Base-by-base conservation (phyloP, 805 yeast genomes). In the Suhomyces sp. region DNA sequence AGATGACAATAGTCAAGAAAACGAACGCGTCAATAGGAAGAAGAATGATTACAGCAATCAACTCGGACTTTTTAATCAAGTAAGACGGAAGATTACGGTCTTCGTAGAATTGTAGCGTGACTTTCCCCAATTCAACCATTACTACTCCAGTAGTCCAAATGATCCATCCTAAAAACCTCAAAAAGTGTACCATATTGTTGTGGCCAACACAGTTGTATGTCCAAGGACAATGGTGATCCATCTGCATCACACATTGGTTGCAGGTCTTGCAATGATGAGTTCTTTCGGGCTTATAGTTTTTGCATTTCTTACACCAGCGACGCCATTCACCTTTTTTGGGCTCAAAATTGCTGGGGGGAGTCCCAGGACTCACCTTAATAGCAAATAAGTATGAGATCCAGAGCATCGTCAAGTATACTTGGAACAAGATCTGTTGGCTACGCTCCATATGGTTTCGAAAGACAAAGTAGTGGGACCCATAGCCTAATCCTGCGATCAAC, bases 201-300 rank as follows among this genome's bases (percentile, higher is more conserved):
- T 77, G 79, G 0, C 97, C 97, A 14, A 90, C 91, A 53, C 96
- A 90, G 53, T 86, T 90, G 57, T 77, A 75, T 0, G 95, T 87
- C 96, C 96, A 90, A 0, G 96, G 96, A 23, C 83, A 69, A 61
- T 88, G 96, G 55, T 88, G 97, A 56, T 88, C 97, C 96, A 88
- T 90, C 53, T 77, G 75, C 38, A 88, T 56, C n/a, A 88, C 81
- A 58, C 96, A 88, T 25, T 43, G 48, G n/a, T 74, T 68, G 52
- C 95, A 87, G 1, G 77, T 72, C 48, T 82, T 82, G 56, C 96
- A 88, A 61, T 88, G 96, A 54, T 88, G 96, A 4, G 87, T 53
- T 41, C 96, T 62, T 51, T 82, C 91, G 0, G 96, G 96, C 54
- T 88, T 88, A 58, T 73, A 79, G 25, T 56, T 60, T 25, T 78